Conservation (phyloP, 192 early-diverging fungal genomes). For the Rhizoclosmatium sp. region DNA sequence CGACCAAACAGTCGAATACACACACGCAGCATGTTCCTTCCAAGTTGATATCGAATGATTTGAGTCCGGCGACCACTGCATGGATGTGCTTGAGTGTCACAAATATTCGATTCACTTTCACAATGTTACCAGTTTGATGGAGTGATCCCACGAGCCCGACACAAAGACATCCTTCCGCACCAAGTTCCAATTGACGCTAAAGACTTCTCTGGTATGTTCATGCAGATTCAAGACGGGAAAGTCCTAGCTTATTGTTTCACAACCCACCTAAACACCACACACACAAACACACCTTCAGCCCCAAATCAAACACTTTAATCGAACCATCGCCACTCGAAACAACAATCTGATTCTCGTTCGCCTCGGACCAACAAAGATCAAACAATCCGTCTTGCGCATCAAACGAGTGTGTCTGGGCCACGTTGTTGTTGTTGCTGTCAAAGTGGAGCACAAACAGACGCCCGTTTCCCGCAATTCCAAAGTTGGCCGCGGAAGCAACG, state of each 20-base stretch:
- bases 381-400: slow-evolving; percentile 98
- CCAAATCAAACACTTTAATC: slow-evolving; percentile 94
- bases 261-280: not conserved
- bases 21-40: slow-evolving; percentile 89
- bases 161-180: slow-evolving; percentile 88
- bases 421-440: slow-evolving; percentile 51
- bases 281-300: slow-evolving; percentile 70
- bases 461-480: slow-evolving; percentile 97
- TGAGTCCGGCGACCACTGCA: slow-evolving; percentile 85
- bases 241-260: slow-evolving; percentile 55
- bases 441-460: slow-evolving; percentile 78
- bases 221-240: slow-evolving; percentile 90
- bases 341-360: slow-evolving; percentile 93
- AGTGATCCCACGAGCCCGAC: slow-evolving; percentile 94
- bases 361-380: slow-evolving; percentile 94
- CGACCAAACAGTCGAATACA: slow-evolving; percentile 90
- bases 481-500: slow-evolving; percentile 90
- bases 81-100: not conserved
- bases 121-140: slow-evolving; percentile 84
- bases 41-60: slow-evolving; percentile 83
- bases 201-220: slow-evolving; percentile 94
- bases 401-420: slow-evolving; percentile 72
- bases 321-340: slow-evolving; percentile 94
- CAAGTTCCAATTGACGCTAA: slow-evolving; percentile 95
- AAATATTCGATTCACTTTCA: not conserved